These are phyloP conservation scores for Talaromyces sp. DNA, from an alignment of 2,329 filamentous ascomycete species.

Conservation along the genomic window DNA sequence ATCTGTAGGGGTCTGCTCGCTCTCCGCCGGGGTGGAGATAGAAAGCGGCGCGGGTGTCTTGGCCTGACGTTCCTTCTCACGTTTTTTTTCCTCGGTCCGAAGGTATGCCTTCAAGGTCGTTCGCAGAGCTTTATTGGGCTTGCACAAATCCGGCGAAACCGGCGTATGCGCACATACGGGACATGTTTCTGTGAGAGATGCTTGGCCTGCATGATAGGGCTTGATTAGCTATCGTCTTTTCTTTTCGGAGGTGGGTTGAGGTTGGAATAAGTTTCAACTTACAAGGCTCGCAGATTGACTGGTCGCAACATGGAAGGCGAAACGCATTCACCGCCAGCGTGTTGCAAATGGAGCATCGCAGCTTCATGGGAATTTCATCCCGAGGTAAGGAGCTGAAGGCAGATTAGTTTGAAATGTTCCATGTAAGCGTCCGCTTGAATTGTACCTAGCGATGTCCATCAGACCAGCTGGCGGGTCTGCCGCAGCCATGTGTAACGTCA, in stretches of 20 bases:
- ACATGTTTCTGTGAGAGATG: conserved; percentile 74
- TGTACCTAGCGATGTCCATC: conserved; percentile 48
- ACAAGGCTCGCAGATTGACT: conserved; percentile 91
- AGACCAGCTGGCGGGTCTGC: conserved; percentile 44
- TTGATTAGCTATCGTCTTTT: background rate
- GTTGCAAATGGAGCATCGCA: conserved; percentile 92
- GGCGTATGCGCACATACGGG: conserved; percentile 93
- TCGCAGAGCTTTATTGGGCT: conserved; percentile 84
- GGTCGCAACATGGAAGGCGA: conserved; percentile 91
- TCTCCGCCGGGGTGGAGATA: conserved; percentile 27
- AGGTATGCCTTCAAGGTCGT: conserved; percentile 91
- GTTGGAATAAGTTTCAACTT: conserved; percentile 38
- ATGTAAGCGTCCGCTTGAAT: background rate
- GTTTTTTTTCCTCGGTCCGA: conserved; percentile 87
- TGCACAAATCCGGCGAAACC: conserved; percentile 82
- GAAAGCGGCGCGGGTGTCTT: conserved; percentile 36
- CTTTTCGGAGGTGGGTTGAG: background rate
- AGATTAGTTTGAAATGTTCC: background rate
- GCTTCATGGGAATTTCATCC: conserved; percentile 91
- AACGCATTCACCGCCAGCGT: conserved; percentile 89
- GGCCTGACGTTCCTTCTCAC: conserved; percentile 62
- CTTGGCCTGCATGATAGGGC: conserved; percentile 62
- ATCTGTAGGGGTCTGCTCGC: conserved; percentile 19
- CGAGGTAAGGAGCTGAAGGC: conserved; percentile 68
- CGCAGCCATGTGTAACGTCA: conserved; percentile 38